A percentile compares a stretch with the other conserved stretches of the same genome.
Conservation (phyloP, 164 flowering plant species). For the Stephania yunnanensis region DNA sequence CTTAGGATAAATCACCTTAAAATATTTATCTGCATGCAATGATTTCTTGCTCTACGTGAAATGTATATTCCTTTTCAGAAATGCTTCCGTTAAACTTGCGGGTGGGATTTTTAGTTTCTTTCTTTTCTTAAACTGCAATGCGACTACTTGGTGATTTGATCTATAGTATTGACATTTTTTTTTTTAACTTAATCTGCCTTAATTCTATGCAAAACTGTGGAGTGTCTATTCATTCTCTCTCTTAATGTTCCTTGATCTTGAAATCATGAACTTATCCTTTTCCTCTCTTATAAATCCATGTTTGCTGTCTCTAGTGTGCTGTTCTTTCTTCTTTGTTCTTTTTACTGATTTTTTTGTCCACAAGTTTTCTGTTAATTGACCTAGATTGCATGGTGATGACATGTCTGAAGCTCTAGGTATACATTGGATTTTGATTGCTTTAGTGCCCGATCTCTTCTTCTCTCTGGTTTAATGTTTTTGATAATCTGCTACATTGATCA, state of each 20-base stretch:
- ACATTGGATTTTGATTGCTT: neutral
- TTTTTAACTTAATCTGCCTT: neutral
- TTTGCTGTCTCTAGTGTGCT: neutral
- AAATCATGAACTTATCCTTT: neutral
- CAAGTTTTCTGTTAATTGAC: neutral
- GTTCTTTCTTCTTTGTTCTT: neutral
- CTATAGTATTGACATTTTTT: too few relatives aligned
- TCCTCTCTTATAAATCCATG: neutral
- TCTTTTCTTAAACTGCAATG: neutral
- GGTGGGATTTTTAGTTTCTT: neutral
- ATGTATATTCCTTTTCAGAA: neutral
- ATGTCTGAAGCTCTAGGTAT: neutral
- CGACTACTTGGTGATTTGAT: too few relatives aligned
- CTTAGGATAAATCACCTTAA: neutral
- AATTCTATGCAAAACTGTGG: neutral
- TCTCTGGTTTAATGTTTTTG: neutral
- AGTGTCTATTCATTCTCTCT: neutral
- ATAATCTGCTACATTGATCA: neutral
- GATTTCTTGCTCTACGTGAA: neutral
- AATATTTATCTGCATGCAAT: neutral
- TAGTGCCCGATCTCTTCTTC: neutral
- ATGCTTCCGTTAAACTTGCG: neutral
- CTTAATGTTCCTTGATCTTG: neutral
- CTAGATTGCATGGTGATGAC: neutral
- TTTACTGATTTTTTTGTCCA: neutral